These are phyloP conservation scores for Ramaria sp. DNA, from an alignment of 768 basidiomycete genomes.

Conservation along the genomic window DNA sequence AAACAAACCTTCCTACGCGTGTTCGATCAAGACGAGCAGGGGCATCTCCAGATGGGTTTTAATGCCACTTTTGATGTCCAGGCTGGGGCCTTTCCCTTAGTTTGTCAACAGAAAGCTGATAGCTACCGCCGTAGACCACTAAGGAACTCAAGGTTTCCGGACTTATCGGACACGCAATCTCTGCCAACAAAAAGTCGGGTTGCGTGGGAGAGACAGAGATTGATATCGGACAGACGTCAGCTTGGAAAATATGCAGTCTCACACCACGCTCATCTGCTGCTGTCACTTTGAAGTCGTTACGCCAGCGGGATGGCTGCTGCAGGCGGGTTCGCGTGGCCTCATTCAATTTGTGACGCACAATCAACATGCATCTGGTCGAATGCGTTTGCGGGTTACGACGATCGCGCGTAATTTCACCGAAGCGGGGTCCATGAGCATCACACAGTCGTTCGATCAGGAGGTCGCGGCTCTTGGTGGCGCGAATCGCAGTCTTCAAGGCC, in stretches of 20 bases:
- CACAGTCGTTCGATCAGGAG: constrained; percentile 95
- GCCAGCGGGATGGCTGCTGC: constrained; percentile 86
- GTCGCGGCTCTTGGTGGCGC: constrained; percentile 96
- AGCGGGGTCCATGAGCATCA: constrained; percentile 88
- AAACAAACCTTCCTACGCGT: constrained; percentile 94
- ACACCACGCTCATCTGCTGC: constrained; percentile 80
- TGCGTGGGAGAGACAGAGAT: constrained; percentile 99
- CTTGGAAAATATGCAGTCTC: constrained; percentile 93
- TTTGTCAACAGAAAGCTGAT: not conserved
- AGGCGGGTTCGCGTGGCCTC: constrained; percentile 82
- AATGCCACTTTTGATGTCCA: constrained; percentile 98
- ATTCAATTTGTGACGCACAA: constrained; percentile 99
- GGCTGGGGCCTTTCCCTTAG: constrained; percentile 30
- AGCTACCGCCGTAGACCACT: constrained; percentile 54
- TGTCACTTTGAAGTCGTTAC: constrained; percentile 97
- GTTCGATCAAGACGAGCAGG: constrained; percentile 88
- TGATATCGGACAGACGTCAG: constrained; percentile 96
- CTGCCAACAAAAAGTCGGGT: constrained; percentile 90
- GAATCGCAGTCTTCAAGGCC: constrained; percentile 98
- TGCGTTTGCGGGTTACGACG: constrained; percentile 92
- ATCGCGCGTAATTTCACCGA: constrained; percentile 97
- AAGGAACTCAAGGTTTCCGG: constrained; percentile 99
- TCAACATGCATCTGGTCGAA: constrained; percentile 93
- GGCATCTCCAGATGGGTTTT: constrained; percentile 92
- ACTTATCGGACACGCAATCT: constrained; percentile 94